Percentiles rank a stretch among this genome's conserved stretches.
phyloP scores from a whole-genome alignment of 768 basidiomycete species.

The Termitomyces sp. region DNA sequence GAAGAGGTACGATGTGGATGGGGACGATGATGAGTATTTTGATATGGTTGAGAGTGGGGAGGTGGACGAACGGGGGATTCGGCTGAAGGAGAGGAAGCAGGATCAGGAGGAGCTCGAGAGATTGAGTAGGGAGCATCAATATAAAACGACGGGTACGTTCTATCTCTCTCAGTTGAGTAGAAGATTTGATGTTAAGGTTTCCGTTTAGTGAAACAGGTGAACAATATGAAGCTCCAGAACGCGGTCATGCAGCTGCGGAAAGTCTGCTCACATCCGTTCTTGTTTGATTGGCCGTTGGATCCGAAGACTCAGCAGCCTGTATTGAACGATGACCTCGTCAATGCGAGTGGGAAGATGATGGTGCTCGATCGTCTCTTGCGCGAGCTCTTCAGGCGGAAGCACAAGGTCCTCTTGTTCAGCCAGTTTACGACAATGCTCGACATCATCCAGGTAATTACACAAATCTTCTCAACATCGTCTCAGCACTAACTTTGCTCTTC shows the following conservation, averaged over 20 bases:
- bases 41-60: constrained; percentile 51
- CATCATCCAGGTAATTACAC: constrained; percentile 72
- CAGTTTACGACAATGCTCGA: constrained; percentile 98
- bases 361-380: constrained; percentile 83
- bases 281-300: constrained; percentile 83
- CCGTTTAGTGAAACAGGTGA: constrained; percentile 69
- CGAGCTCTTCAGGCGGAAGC: constrained; percentile 72
- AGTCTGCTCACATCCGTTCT: constrained; percentile 90
- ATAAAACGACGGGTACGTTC: constrained; percentile 55
- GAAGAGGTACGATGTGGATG: constrained; percentile 54
- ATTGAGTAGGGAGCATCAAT: constrained; percentile 53
- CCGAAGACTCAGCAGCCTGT: constrained; percentile 55
- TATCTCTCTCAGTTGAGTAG: not conserved
- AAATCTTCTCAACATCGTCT: not conserved
- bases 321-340: constrained; percentile 76
- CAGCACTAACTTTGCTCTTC: not conserved
- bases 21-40: constrained; percentile 66
- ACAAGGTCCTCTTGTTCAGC: constrained; percentile 85
- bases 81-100: constrained; percentile 22
- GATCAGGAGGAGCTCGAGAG: constrained; percentile 42
- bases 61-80: constrained; percentile 30
- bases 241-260: constrained; percentile 97
- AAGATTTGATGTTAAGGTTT: not conserved
- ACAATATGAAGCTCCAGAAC: constrained; percentile 93
- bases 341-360: constrained; percentile 96